Evolutionary conservation across 306 rosid species (phyloP), one percentile per base, ranked within the genome.

Genomic region (Astragalus membranaceus): DNA sequence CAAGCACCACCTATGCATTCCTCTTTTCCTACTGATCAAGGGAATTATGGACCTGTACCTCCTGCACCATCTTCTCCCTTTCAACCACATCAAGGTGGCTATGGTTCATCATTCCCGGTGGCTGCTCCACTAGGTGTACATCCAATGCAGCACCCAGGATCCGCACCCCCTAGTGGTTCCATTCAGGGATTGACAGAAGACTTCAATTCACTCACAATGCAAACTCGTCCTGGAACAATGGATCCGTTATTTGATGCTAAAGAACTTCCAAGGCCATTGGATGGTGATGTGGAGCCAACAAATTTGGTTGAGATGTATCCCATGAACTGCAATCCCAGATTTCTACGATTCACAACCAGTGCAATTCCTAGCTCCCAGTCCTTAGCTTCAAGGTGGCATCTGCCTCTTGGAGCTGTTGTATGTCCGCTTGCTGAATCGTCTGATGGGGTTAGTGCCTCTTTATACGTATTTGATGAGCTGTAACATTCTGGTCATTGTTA

Each of bases 351-450:
- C 72, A 91, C 99, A 50, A 95, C 99, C 37, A 67, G 83, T 70
- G 95, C 89, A 23, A 69, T 95, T 73, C 99, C 99, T 46, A 87
- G 87, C 80, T 95, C 99, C 37, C 96, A 91, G 84, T 95, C 99
- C 66, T 84, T 95, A 81, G 88, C 86, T 81, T 86, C 99, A 66
- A 87, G 99, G 84, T 95, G 99, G 99, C 97, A 91, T 83, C 80
- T 95, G 53, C 99, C 97, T 82, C 92, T 95, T 67, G 99, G 99
- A 74, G 95, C 99, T 47, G 89, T 91, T 85, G 96, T 95, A 43
- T 95, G 97, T 56, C 99, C 99, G 51, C 99, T 95, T 82, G 97
- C 99, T 0, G 96, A 91, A 83, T 79, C 92, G 66, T 92, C 97
- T 23, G 85, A 82, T 58, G 97, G 96, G 88, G 97, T 95, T 10